Base-by-base conservation (phyloP, 768 basidiomycete genomes). In the Hemileccinum rubropunctum region DNA sequence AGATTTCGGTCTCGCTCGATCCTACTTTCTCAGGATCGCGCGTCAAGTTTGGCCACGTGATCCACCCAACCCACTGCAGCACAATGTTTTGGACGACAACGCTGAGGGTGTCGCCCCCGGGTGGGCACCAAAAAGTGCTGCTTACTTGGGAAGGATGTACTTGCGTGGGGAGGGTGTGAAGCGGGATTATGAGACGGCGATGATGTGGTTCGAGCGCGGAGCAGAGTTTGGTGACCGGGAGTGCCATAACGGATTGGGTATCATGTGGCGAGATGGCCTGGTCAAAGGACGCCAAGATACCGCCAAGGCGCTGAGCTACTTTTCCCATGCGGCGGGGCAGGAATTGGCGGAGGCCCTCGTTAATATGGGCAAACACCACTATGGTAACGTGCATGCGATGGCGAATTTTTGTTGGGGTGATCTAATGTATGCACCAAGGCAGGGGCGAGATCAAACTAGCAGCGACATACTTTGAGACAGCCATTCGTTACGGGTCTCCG, bases 181-280 rank as follows among this genome's bases (percentile, higher is more conserved):
- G 58, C 75, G 76, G 52, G 90, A 98, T 66, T 77, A 80, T 17
- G 73, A 76, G 23, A 67, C 80, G 54, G 95, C 92, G 9, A 91
- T 84, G 72, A 80, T 95, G 73, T 99, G 97, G 97, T 95, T 95
- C 58, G 90, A 93, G 58, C 78, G 97, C 45, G 95, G 91, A 1
- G 81, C 77, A 12, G 79, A 81, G 37, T 79, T 84, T 61, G 85
- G 83, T 21, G 95, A 99, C 60, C 80, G 85, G 50, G 95, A 98
- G 67, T 88, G 85, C 55, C 83, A 86, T 51, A 98, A 97, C 61
- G 88, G 86, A 0, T 73, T 99, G 32, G 97, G 95, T 0, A 87
- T 98, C 59, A 91, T 98, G 51, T 88, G 86, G 72, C 77, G 95
- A 28, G 97, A 98, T 61, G 97, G 92, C 0, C 71, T 98, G 17